Evolutionary conservation across 768 basidiomycete genomes (phyloP).

Genomic region (Naganishia vishniacii): DNA sequence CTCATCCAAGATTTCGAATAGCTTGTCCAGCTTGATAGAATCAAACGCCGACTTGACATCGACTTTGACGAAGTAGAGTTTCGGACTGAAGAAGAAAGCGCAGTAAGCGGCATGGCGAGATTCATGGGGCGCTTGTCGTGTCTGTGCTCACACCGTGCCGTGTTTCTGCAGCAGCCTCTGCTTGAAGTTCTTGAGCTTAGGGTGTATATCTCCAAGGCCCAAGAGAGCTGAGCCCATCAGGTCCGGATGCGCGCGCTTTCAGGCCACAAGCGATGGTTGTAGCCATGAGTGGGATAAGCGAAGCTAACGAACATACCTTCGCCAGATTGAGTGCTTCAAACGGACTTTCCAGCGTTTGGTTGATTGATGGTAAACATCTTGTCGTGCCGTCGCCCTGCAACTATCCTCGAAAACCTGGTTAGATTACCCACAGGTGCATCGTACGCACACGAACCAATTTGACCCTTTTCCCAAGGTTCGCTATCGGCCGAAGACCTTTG

Average conservation of each 20-base stretch:
- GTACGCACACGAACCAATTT: neutral
- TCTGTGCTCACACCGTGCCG: slow-evolving; percentile 56
- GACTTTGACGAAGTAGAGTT: slow-evolving; percentile 90
- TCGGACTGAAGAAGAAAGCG: slow-evolving; percentile 56
- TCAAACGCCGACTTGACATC: slow-evolving; percentile 97
- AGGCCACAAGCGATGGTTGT: neutral
- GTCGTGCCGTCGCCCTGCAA: slow-evolving; percentile 7
- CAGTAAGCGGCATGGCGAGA: neutral
- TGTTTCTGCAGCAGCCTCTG: slow-evolving; percentile 46
- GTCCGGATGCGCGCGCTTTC: slow-evolving; percentile 59
- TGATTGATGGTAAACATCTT: slow-evolving; percentile 62
- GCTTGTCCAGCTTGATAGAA: slow-evolving; percentile 80
- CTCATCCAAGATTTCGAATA: slow-evolving; percentile 68
- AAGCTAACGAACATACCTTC: slow-evolving; percentile 56
- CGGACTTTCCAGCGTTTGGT: slow-evolving; percentile 73
- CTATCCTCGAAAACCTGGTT: neutral
- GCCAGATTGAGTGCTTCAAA: slow-evolving; percentile 85
- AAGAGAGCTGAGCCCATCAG: slow-evolving; percentile 77
- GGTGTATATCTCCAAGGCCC: slow-evolving; percentile 74
- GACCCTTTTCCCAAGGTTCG: slow-evolving; percentile 59
- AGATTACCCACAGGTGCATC: neutral
- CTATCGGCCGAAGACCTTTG: slow-evolving; percentile 86
- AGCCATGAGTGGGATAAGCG: neutral
- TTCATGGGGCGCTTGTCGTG: neutral
- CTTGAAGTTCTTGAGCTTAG: slow-evolving; percentile 68